Evolutionary conservation across 495 filamentous ascomycete genomes (phyloP).

Genomic region (Podospora sp.): DNA sequence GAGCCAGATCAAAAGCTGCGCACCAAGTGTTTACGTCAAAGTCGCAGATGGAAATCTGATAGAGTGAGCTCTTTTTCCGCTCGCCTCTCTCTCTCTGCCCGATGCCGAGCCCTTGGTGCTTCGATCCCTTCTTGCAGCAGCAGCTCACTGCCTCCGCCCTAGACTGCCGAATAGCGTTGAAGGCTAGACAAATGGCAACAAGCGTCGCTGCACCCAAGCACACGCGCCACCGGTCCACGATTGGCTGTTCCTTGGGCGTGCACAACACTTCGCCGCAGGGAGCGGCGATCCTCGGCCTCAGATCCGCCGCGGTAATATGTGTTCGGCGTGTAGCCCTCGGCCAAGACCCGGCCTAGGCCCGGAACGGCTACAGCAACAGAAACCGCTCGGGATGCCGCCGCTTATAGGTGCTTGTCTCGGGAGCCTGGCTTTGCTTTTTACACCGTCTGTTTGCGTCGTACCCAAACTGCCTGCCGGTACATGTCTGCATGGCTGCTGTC

Average conservation of each 20-base stretch:
- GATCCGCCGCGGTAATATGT: not conserved
- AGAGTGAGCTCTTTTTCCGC: not conserved
- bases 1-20: too few relatives aligned
- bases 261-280: not conserved
- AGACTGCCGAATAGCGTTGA: not conserved
- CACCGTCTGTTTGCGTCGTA: not conserved
- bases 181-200: not conserved
- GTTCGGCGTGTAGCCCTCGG: not conserved
- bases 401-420: not conserved
- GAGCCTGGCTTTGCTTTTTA: not conserved
- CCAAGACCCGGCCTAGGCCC: not conserved
- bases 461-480: not conserved
- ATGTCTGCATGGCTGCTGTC: not conserved
- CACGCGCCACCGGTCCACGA: not conserved
- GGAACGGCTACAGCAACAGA: not conserved
- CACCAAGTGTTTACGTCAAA: not conserved
- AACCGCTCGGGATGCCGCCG: not conserved
- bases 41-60: not conserved
- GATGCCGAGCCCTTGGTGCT: not conserved
- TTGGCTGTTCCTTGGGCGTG: not conserved
- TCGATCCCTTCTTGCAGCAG: not conserved
- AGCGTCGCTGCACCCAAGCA: not conserved
- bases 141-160: not conserved
- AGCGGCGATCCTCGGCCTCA: not conserved
- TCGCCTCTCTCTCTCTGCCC: not conserved